phyloP scores from a whole-genome alignment of 2,329 filamentous ascomycete species.

The Cryphonectria radicalis region DNA sequence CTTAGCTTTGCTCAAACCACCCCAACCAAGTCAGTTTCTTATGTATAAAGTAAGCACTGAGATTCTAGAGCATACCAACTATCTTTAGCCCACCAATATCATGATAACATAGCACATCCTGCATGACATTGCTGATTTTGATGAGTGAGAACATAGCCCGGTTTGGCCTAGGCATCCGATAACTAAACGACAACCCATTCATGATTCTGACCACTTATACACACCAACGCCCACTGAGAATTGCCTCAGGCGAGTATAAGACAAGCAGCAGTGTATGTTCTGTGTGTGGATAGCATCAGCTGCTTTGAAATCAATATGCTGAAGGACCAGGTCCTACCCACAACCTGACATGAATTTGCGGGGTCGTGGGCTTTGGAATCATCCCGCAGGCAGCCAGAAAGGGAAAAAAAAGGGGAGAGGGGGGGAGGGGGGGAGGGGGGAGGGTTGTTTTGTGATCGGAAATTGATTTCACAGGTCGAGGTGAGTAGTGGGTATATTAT shows the following conservation, averaged over 20 bases:
- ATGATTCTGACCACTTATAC: background rate
- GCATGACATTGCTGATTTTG: background rate
- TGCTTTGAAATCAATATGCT: background rate
- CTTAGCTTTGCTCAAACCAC: background rate
- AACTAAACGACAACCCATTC: background rate
- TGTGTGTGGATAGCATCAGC: background rate
- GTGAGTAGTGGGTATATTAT: background rate
- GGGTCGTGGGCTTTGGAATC: background rate
- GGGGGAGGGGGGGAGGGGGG: too few relatives aligned
- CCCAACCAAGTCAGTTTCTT: background rate
- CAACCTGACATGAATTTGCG: background rate
- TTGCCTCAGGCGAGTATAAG: background rate
- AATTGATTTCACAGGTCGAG: background rate
- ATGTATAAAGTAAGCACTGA: too few relatives aligned
- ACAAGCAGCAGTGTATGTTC: background rate
- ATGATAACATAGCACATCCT: background rate
- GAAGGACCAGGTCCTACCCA: background rate
- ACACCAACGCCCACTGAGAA: background rate
- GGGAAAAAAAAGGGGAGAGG: too few relatives aligned
- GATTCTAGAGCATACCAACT: background rate
- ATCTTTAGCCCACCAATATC: background rate
- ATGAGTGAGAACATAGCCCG: background rate
- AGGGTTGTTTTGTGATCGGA: too few relatives aligned
- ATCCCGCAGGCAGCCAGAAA: background rate
- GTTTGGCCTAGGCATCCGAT: background rate